phyloP scores from a whole-genome alignment of 2,329 filamentous ascomycete genomes.

The Sporothrix pallida region DNA sequence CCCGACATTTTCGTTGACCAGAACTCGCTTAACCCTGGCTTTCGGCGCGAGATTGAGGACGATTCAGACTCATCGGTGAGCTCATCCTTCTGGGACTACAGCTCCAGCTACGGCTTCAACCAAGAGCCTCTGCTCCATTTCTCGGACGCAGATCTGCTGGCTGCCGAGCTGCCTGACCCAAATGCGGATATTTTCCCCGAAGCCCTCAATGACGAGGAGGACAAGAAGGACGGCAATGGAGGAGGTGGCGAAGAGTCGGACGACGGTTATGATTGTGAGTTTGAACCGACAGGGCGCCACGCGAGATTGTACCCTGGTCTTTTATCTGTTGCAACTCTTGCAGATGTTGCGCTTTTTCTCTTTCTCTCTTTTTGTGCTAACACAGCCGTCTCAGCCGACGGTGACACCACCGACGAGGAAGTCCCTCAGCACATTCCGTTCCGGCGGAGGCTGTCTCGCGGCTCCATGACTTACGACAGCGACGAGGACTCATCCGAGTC shows the following conservation, averaged over 20 bases:
- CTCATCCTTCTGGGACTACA: slow-evolving; percentile 68
- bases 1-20: slow-evolving; percentile 81
- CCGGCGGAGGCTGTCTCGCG: slow-evolving; percentile 55
- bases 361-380: slow-evolving; percentile 47
- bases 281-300: not conserved
- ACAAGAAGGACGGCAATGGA: not conserved
- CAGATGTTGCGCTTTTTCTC: slow-evolving; percentile 30
- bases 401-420: slow-evolving; percentile 67
- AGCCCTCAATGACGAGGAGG: not conserved
- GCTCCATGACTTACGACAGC: slow-evolving; percentile 44
- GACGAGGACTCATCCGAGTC: slow-evolving; percentile 57
- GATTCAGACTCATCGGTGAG: slow-evolving; percentile 63
- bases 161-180: slow-evolving; percentile 6
- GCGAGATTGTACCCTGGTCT: too few species aligned
- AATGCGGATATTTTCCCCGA: slow-evolving; percentile 14
- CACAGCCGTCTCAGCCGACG: slow-evolving; percentile 55
- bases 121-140: slow-evolving; percentile 41
- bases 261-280: slow-evolving; percentile 65
- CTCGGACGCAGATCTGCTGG: slow-evolving; percentile 44
- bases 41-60: slow-evolving; percentile 77
- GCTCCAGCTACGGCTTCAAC: slow-evolving; percentile 51
- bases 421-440: slow-evolving; percentile 55
- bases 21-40: slow-evolving; percentile 71
- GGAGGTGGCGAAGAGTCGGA: not conserved
- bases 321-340: too few species aligned